Percentiles rank a stretch among this genome's conserved stretches.
Evolutionary conservation across 202 grass and related monocot genomes (phyloP).

Genomic region (Cymbopogon flexuosus): DNA sequence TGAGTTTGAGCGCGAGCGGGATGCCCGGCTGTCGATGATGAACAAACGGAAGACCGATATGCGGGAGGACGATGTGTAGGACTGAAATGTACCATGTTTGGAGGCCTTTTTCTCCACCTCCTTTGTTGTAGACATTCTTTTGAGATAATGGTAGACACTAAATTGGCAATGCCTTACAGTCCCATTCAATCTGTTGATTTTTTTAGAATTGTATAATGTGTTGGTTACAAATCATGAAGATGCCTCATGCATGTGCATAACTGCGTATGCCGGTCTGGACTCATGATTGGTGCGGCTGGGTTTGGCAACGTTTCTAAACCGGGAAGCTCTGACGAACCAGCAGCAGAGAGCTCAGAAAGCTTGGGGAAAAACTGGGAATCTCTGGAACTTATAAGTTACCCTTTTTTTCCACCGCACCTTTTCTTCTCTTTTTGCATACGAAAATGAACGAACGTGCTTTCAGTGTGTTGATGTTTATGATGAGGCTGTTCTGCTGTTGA

Average conservation of each 20-base stretch:
- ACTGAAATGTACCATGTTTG: slow-evolving; percentile 1
- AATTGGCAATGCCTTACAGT: not conserved
- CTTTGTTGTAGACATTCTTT: slow-evolving; percentile 11
- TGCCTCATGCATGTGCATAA: not conserved
- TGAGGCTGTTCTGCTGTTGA: not conserved
- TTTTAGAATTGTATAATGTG: not conserved
- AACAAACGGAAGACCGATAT: slow-evolving; percentile 58
- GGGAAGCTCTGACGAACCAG: not conserved
- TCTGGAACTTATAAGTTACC: not conserved
- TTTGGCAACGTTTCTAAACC: not conserved
- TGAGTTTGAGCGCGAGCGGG: slow-evolving; percentile 93
- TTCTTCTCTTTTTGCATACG: too few species aligned
- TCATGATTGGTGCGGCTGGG: not conserved
- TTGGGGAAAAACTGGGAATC: not conserved
- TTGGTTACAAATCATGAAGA: not conserved
- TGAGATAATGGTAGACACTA: slow-evolving; percentile 1
- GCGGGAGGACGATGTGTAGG: slow-evolving; percentile 55
- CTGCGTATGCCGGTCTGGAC: not conserved
- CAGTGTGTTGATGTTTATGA: not conserved
- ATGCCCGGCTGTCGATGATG: slow-evolving; percentile 66
- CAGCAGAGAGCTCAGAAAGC: not conserved
- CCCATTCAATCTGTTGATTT: not conserved
- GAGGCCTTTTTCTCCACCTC: not conserved
- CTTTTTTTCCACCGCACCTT: rapidly evolving
- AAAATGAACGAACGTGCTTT: too few species aligned